Conservation (phyloP, 2,329 filamentous ascomycete species). For the Mycosphaerella arachidis region DNA sequence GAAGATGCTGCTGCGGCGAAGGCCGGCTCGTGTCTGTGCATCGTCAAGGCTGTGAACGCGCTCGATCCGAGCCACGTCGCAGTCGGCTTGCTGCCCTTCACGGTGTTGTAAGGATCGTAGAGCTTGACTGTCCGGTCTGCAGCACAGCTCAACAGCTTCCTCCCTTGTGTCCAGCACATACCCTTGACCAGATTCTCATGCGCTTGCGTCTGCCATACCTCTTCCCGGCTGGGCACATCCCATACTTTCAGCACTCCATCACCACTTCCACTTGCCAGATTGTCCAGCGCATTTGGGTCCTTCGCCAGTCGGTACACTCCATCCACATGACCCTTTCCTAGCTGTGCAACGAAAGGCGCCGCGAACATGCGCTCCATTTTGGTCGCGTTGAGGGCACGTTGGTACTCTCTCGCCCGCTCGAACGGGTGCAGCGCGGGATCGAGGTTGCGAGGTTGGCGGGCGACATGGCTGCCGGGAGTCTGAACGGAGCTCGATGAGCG, state of each 20-base stretch:
- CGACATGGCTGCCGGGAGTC: constrained; percentile 61
- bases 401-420: constrained; percentile 83
- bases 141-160: constrained; percentile 80
- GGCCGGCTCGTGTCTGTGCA: constrained; percentile 71
- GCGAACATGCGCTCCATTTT: constrained; percentile 93
- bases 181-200: constrained; percentile 94
- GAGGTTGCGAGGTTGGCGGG: constrained; percentile 65
- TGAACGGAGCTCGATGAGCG: constrained; percentile 62
- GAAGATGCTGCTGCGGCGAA: constrained; percentile 74
- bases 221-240: constrained; percentile 69
- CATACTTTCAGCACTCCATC: constrained; percentile 94
- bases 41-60: constrained; percentile 77
- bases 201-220: constrained; percentile 72
- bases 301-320: constrained; percentile 55
- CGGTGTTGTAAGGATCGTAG: constrained; percentile 79
- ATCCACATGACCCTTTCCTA: constrained; percentile 88
- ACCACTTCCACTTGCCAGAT: constrained; percentile 71
- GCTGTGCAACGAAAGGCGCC: constrained; percentile 75
- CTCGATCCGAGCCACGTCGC: constrained; percentile 79
- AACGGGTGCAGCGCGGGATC: constrained; percentile 87
- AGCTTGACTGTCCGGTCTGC: constrained; percentile 84
- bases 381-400: constrained; percentile 72
- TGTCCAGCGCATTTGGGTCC: constrained; percentile 44
- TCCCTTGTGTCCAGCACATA: constrained; percentile 80
- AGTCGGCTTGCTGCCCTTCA: constrained; percentile 63